Evolutionary conservation across 805 yeast species (phyloP).

Genomic region (Schizosaccharomyces osmophilus): DNA sequence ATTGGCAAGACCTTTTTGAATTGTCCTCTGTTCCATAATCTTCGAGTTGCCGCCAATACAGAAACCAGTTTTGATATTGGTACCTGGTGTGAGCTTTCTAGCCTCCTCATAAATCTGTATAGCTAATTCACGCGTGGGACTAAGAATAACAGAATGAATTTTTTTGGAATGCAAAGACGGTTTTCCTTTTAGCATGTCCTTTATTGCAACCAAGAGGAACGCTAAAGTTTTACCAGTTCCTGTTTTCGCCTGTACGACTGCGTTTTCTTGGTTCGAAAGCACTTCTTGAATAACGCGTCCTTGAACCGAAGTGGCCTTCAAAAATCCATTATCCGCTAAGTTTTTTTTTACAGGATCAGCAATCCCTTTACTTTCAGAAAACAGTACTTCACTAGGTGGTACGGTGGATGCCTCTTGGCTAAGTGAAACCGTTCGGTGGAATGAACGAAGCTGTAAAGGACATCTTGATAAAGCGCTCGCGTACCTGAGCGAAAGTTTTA

Average conservation of each 20-base stretch:
- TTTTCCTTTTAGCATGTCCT: slow-evolving; percentile 59
- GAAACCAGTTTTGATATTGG: slow-evolving; percentile 60
- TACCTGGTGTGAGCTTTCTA: neutral
- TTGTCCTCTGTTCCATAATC: slow-evolving; percentile 82
- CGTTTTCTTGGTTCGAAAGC: neutral
- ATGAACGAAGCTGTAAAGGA: too few species aligned
- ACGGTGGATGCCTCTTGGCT: too few species aligned
- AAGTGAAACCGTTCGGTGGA: too few species aligned
- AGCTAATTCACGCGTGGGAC: slow-evolving; percentile 87
- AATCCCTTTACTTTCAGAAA: too few species aligned
- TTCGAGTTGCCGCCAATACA: slow-evolving; percentile 97
- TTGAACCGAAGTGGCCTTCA: neutral
- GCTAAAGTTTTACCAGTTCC: slow-evolving; percentile 92
- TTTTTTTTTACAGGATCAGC: neutral
- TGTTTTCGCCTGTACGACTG: slow-evolving; percentile 57
- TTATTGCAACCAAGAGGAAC: slow-evolving; percentile 55
- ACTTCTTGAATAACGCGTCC: neutral
- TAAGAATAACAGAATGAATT: slow-evolving; percentile 54
- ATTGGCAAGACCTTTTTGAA: slow-evolving; percentile 84
- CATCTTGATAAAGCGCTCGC: too few species aligned
- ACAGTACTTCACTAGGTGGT: too few species aligned
- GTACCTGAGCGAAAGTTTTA: too few species aligned
- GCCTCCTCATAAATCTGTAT: slow-evolving; percentile 64
- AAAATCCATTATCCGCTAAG: neutral
- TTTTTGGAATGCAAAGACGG: slow-evolving; percentile 28